Evolutionary conservation across 768 basidiomycete genomes (phyloP).

Genomic region (Rhizopogon rudus): DNA sequence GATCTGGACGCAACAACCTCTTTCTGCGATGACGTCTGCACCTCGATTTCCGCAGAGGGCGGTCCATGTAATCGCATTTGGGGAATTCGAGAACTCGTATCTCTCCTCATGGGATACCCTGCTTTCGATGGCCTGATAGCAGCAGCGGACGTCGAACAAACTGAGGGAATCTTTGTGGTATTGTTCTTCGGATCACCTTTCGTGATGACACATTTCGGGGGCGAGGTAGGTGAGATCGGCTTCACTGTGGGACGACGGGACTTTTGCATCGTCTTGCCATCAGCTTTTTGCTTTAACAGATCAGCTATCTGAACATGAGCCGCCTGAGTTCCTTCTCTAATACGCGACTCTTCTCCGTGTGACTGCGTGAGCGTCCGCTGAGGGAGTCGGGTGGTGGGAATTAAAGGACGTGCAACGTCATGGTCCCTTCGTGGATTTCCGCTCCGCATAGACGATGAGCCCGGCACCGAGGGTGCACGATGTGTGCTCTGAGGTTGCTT

Average conservation of each 20-base stretch:
- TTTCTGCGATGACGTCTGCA: neutral
- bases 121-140: neutral
- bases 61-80: no score
- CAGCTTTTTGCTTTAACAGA: neutral
- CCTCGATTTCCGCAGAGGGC: no score
- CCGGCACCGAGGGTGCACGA: neutral
- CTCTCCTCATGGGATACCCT: no score
- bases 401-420: neutral
- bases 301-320: conserved; percentile 20
- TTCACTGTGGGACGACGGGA: neutral
- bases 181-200: neutral
- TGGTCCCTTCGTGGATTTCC: no score
- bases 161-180: neutral
- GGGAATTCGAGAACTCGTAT: no score
- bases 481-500: neutral
- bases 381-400: conserved; percentile 1
- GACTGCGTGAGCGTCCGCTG: neutral
- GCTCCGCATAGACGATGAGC: neutral
- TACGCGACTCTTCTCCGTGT: neutral
- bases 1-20: neutral
- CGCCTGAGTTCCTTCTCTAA: conserved; percentile 22
- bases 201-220: no score
- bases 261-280: no score
- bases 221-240: neutral
- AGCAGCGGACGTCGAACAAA: neutral